Evolutionary conservation across 176 grass and related monocot genomes (phyloP).

Genomic region (Puccinellia tenuiflora): DNA sequence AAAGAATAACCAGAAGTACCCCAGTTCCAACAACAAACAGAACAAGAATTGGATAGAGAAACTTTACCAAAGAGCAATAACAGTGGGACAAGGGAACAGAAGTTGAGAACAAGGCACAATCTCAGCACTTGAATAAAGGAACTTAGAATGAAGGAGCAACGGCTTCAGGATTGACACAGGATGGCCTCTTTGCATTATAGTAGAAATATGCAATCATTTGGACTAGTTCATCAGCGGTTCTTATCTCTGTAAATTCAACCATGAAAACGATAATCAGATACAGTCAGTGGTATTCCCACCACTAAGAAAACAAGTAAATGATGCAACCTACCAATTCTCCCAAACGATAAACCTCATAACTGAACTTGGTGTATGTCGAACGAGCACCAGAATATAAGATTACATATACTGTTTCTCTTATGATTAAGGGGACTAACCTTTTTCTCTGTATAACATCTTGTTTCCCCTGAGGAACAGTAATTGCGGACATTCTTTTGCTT

Average conservation of each 20-base stretch:
- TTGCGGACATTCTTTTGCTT: constrained; percentile 80
- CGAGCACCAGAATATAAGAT: background rate
- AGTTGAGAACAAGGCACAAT: background rate
- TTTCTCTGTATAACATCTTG: constrained; percentile 84
- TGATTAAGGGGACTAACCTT: constrained; percentile 39
- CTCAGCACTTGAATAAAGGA: background rate
- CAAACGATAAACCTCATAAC: background rate
- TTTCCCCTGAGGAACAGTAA: constrained; percentile 91
- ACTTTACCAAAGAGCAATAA: background rate
- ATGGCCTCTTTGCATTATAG: constrained; percentile 91
- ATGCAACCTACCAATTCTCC: background rate
- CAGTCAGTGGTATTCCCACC: background rate
- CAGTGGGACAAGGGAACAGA: background rate
- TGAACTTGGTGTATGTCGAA: background rate
- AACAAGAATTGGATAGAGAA: background rate
- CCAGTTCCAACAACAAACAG: background rate
- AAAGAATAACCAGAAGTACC: background rate
- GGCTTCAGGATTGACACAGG: constrained; percentile 57
- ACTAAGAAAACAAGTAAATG: background rate
- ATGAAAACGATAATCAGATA: background rate
- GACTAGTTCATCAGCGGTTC: constrained; percentile 59
- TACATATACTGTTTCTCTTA: background rate
- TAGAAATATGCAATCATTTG: constrained; percentile 83
- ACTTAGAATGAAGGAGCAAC: constrained; percentile 37
- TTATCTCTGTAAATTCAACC: constrained; percentile 46